Percentiles rank a stretch among this genome's conserved stretches.
Evolutionary conservation across 495 filamentous ascomycete species (phyloP).

Genomic region (Penicillium maclennaniae): DNA sequence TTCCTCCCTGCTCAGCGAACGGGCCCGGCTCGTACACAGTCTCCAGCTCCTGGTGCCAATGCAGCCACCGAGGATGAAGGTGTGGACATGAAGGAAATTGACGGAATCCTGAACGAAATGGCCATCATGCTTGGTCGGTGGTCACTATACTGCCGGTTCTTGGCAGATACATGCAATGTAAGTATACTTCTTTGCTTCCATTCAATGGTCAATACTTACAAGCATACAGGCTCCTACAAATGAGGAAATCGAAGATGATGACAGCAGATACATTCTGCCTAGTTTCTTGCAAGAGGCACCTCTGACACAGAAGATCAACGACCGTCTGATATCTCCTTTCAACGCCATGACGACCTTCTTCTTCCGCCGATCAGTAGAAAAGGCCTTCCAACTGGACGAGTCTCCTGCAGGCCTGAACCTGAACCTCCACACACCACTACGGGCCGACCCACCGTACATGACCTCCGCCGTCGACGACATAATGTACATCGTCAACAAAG

Average conservation of each 20-base stretch:
- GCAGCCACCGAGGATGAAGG: slow-evolving; percentile 73
- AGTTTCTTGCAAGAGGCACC: slow-evolving; percentile 69
- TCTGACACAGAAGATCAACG: slow-evolving; percentile 68
- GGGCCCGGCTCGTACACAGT: slow-evolving; percentile 52
- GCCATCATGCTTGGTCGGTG: slow-evolving; percentile 88
- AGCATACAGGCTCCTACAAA: slow-evolving; percentile 16
- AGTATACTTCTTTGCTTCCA: slow-evolving; percentile 23
- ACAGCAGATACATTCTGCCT: slow-evolving; percentile 49
- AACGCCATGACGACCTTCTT: slow-evolving; percentile 91
- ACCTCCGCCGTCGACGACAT: slow-evolving; percentile 96
- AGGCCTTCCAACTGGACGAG: slow-evolving; percentile 97
- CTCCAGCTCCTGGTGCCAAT: slow-evolving; percentile 59
- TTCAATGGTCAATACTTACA: slow-evolving; percentile 20
- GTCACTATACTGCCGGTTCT: slow-evolving; percentile 87
- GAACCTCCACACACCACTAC: slow-evolving; percentile 61
- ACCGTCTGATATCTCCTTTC: slow-evolving; percentile 71
- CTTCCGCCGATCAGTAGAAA: slow-evolving; percentile 91
- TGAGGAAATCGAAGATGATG: slow-evolving; percentile 25
- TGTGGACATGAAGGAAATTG: slow-evolving; percentile 92
- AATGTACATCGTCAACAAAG: slow-evolving; percentile 97
- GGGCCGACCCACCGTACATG: slow-evolving; percentile 79
- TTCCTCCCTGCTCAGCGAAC: slow-evolving; percentile 70
- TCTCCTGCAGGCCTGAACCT: slow-evolving; percentile 75
- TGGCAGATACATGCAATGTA: slow-evolving; percentile 80
- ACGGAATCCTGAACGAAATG: slow-evolving; percentile 79